Percentiles rank a stretch among this genome's conserved stretches.
These are phyloP conservation scores for Toxoplasma gondii DNA, from an alignment of 169 alveolate species.

Conservation along the genomic window DNA sequence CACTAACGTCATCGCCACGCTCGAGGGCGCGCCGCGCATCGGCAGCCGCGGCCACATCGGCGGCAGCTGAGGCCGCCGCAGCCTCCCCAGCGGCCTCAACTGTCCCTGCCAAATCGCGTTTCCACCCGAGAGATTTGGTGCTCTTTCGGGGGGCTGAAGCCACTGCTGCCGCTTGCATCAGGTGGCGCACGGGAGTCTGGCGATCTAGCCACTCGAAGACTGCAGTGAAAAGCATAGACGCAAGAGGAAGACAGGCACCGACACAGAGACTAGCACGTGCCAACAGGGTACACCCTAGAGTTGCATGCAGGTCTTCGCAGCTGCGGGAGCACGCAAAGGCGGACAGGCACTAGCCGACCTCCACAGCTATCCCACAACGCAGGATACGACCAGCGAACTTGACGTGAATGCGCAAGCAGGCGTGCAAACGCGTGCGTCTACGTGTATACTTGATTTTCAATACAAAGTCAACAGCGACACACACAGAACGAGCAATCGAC, in stretches of 20 bases:
- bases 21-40: background rate
- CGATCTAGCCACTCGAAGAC: slow-evolving; percentile 64
- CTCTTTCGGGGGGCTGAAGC: background rate
- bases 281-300: background rate
- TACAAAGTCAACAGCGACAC: too few species aligned
- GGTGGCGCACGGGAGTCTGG: slow-evolving; percentile 51
- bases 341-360: background rate
- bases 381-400: too few species aligned
- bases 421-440: too few species aligned
- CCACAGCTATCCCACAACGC: too few species aligned
- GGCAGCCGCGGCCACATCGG: slow-evolving; percentile 37
- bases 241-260: background rate
- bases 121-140: background rate
- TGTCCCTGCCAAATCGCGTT: background rate
- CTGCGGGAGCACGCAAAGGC: background rate
- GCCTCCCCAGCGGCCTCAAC: slow-evolving; percentile 52
- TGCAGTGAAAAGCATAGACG: slow-evolving; percentile 17
- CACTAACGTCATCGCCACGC: background rate
- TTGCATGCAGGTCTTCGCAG: background rate
- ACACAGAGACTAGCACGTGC: background rate
- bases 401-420: too few species aligned
- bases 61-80: slow-evolving; percentile 51
- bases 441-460: too few species aligned
- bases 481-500: too few species aligned
- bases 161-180: slow-evolving; percentile 31